Evolutionary conservation across 208 protist genomes (phyloP).

Genomic region (Crithidia bombi): DNA sequence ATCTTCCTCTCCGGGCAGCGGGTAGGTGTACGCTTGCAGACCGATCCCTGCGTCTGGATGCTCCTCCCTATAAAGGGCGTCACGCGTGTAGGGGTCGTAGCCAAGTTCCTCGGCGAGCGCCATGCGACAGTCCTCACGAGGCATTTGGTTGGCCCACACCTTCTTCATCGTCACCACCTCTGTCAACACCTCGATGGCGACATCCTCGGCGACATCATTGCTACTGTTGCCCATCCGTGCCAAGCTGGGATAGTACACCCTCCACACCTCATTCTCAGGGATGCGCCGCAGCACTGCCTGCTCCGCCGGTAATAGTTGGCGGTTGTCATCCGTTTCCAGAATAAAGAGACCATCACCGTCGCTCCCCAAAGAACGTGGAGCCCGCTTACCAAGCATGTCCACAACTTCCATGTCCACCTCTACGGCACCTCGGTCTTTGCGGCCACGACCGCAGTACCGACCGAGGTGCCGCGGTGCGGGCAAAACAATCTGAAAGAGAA

Average conservation of each 20-base stretch:
- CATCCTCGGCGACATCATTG: not conserved
- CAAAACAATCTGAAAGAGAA: conserved; percentile 4
- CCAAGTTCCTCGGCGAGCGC: conserved; percentile 16
- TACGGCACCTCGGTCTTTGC: not conserved
- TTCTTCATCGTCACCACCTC: conserved; percentile 51
- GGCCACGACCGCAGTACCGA: conserved; percentile 1
- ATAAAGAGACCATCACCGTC: conserved; percentile 8
- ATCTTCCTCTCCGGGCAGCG: not conserved
- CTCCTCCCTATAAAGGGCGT: not conserved
- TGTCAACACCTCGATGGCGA: conserved; percentile 3
- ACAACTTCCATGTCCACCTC: not conserved
- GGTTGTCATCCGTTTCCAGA: conserved; percentile 6
- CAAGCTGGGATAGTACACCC: conserved; percentile 32
- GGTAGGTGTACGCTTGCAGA: conserved; percentile 12
- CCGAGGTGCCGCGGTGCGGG: conserved; percentile 4
- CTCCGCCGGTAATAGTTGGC: conserved; percentile 27
- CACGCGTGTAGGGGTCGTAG: conserved; percentile 23
- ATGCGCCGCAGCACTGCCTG: conserved; percentile 49
- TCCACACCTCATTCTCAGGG: conserved; percentile 57
- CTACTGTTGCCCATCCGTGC: not conserved
- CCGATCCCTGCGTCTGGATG: not conserved
- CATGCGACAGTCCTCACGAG: conserved; percentile 1
- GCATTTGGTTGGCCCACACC: conserved; percentile 18
- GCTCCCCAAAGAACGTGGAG: not conserved
- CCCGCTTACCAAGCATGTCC: conserved; percentile 5